Evolutionary conservation across 116 monocot genomes (phyloP).

Genomic region (Phalaenopsis hybrid): DNA sequence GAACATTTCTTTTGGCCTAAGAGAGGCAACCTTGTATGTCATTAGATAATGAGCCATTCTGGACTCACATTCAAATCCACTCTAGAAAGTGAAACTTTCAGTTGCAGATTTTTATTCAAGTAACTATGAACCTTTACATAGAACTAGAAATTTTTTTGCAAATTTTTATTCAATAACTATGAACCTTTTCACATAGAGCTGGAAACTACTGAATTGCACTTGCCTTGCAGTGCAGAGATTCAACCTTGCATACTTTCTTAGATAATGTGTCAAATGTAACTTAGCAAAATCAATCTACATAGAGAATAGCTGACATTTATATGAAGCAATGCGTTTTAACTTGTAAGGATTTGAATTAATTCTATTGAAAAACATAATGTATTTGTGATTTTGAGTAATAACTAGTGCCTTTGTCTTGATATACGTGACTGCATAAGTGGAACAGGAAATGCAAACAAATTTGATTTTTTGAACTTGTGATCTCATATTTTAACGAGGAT

Average conservation of each 20-base stretch:
- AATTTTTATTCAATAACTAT: neutral
- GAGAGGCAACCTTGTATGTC: neutral
- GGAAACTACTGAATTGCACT: neutral
- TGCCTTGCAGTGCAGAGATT: neutral
- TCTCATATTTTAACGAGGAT: neutral
- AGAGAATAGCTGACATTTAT: no score
- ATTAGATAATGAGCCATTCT: neutral
- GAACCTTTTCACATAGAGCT: neutral
- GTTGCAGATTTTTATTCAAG: neutral
- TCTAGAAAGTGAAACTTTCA: neutral
- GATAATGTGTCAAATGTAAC: neutral
- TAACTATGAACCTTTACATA: neutral
- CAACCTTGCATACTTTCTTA: neutral
- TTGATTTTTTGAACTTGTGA: neutral
- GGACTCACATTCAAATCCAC: neutral
- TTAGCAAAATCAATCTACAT: neutral
- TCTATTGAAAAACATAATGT: neutral
- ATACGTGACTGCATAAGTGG: neutral
- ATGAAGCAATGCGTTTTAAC: neutral
- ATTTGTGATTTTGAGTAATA: neutral
- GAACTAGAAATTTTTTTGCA: neutral
- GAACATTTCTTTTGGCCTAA: neutral
- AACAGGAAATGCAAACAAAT: neutral
- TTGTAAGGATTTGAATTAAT: neutral
- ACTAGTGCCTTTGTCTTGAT: neutral